Evolutionary conservation across 306 rosid genomes (phyloP), one percentile per base, ranked within the genome.

Genomic region (Hippophae rhamnoides): DNA sequence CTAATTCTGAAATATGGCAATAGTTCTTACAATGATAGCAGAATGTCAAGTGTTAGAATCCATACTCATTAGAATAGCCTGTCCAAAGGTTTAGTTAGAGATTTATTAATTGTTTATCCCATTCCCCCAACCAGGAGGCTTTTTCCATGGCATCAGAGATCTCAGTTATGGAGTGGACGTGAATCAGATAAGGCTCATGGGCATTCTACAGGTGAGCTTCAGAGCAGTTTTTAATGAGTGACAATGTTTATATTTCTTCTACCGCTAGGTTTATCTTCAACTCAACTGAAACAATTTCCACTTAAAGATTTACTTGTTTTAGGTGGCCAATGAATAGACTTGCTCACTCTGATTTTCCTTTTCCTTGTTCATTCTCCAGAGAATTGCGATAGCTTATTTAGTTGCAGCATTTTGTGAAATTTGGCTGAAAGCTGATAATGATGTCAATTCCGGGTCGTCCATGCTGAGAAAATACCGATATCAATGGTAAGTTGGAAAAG

Each of bases 101-200:
- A 2, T 31, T 31, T 31, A 31, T 5, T 31, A 31, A 31, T 31
- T 31, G 38, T 31, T 18, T 31, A 31, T 31, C 38, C 5, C 38
- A 2, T 23, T 56, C 14, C 47, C 60, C 52, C 51, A 66, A 58
- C 54, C 76, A 86, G 97, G 99, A 45, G 99, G 99, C 41, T 93
- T 80, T 73, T 71, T 93, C 72, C 99, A 88, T 64, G 83, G 94
- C 57, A 7, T 93, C 23, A 86, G 77, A 12, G 74, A 84, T 57
- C 74, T 88, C 63, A 71, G 95, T 18, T 88, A 61, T n/a, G 99
- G 99, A 44, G 99, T 93, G 43, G 94, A 93, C 80, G 60, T 93
- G 45, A 55, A 75, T 63, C 76, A 65, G 52, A 88, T 93, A 52
- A 73, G 99, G 75, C 82, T 80, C 90, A 82, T 74, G 86, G 97